A percentile compares a stretch with the other conserved stretches of the same genome.
Conservation (phyloP, 1,139 yeast genomes). For the Hansenula anomala region DNA sequence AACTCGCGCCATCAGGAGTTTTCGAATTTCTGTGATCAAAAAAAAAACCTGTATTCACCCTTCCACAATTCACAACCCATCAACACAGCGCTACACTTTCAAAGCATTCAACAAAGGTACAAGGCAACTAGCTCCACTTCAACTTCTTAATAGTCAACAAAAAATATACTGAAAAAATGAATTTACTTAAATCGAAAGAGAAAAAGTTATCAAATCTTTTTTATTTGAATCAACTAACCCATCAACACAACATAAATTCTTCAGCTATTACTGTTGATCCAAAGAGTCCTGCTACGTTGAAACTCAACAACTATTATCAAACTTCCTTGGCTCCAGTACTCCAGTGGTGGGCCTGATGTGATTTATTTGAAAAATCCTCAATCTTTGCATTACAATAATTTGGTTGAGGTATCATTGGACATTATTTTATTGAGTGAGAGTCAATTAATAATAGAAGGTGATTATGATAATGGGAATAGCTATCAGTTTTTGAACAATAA, state of each 20-base stretch:
- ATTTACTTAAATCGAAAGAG: slow-evolving; percentile 16
- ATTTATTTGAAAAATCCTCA: slow-evolving; percentile 23
- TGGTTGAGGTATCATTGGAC: slow-evolving; percentile 25
- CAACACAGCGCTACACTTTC: too few relatives aligned
- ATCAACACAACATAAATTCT: slow-evolving; percentile 8
- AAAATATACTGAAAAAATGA: too few relatives aligned
- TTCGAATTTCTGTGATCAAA: too few relatives aligned
- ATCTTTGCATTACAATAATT: slow-evolving; percentile 12
- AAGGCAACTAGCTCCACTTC: too few relatives aligned
- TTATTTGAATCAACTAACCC: slow-evolving; percentile 15
- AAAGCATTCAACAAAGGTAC: too few relatives aligned
- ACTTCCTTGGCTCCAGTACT: slow-evolving; percentile 16
- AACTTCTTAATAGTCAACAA: too few relatives aligned
- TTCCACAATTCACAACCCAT: too few relatives aligned
- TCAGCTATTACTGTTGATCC: slow-evolving; percentile 18
- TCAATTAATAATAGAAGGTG: slow-evolving; percentile 20
- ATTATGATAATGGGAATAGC: background rate
- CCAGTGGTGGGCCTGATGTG: slow-evolving; percentile 26
- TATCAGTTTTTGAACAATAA: slow-evolving; percentile 16
- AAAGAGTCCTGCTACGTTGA: slow-evolving; percentile 10
- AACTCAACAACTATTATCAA: slow-evolving; percentile 15
- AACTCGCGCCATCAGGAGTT: too few relatives aligned
- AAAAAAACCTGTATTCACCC: too few relatives aligned
- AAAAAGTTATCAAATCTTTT: slow-evolving; percentile 18
- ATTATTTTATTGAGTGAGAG: slow-evolving; percentile 24